These are phyloP conservation scores for Sungouiozyma intestinalis DNA, from an alignment of 805 yeast species.

Conservation along the genomic window DNA sequence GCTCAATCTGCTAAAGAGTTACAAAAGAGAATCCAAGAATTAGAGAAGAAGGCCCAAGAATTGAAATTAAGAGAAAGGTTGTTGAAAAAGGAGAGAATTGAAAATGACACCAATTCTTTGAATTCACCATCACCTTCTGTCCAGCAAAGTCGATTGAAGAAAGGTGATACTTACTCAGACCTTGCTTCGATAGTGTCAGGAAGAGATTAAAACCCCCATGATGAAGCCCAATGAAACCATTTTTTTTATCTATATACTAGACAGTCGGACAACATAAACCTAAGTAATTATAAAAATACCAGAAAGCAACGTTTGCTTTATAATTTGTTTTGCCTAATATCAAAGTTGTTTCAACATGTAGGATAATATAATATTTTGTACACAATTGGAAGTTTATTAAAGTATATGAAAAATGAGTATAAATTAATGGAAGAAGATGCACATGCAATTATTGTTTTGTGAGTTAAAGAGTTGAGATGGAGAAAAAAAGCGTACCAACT, in stretches of 20 bases:
- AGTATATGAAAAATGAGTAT: not conserved
- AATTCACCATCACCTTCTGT: conserved; percentile 12
- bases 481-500: not conserved
- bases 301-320: not conserved
- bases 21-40: conserved; percentile 61
- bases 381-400: not conserved
- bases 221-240: not conserved
- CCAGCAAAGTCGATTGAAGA: conserved; percentile 27
- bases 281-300: not conserved
- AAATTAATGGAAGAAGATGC: not conserved
- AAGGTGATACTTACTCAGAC: conserved; percentile 47
- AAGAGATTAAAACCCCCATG: conserved; percentile 8
- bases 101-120: conserved; percentile 10
- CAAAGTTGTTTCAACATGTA: too few relatives aligned
- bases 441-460: not conserved
- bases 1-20: conserved; percentile 67
- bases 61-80: conserved; percentile 56
- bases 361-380: not conserved
- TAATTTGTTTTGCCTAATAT: too few relatives aligned
- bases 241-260: not conserved
- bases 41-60: conserved; percentile 65
- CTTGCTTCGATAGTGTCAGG: conserved; percentile 36
- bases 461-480: not conserved
- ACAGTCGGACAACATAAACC: not conserved
- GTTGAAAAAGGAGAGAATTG: conserved; percentile 24